Base-by-base conservation (phyloP, 2,329 filamentous ascomycete genomes). In the Bipolaris gigantea region DNA sequence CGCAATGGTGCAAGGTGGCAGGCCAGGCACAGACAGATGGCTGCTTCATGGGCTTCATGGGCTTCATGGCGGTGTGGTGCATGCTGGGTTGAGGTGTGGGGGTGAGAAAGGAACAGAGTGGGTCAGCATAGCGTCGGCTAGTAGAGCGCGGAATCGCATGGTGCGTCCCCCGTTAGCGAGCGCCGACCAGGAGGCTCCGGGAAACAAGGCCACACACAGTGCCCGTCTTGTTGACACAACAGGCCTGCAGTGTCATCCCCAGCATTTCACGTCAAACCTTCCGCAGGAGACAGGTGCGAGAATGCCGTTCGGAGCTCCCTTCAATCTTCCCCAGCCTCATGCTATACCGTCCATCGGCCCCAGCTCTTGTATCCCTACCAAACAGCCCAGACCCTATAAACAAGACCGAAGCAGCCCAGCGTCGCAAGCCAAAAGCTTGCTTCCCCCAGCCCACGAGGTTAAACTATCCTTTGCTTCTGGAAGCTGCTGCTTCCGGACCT, bases 51-150 rank as follows among this genome's bases (percentile, higher is more conserved):
- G 57, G 49, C 39, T 47, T 47, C 57, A 55, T 47, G 43, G 57
- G 48, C 39, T 47, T 47, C 57, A 55, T 47, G 43, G 57, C 57
- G 62, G 62, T 61, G 62, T 55, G 56, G 52, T 51, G 55, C 55
- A 53, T 51, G 55, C 55, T 53, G 41, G 55, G 53, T 51, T 47
- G 45, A 59, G 48, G 57, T 49, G 53, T 56, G 58, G 48, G 58
- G 60, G 53, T 52, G 46, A 23, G 45, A 53, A 49, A 55, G 50
- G 55, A 44, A 47, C 38, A 19, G 52, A 54, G 57, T 60, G 55
- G 54, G 53, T 43, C 52, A 47, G 34, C n/a, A 27, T 13, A 43
- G 40, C 36, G 45, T 43, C 34, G 47, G 45, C 51, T 57, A 60
- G 41, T 57, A 60, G 41, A 38, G 38, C 16, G 51, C 56, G 53